A percentile compares a stretch with the other conserved stretches of the same genome.
These are phyloP conservation scores for Exserohilum rostratum DNA, from an alignment of 2,329 filamentous ascomycete species.

Conservation along the genomic window DNA sequence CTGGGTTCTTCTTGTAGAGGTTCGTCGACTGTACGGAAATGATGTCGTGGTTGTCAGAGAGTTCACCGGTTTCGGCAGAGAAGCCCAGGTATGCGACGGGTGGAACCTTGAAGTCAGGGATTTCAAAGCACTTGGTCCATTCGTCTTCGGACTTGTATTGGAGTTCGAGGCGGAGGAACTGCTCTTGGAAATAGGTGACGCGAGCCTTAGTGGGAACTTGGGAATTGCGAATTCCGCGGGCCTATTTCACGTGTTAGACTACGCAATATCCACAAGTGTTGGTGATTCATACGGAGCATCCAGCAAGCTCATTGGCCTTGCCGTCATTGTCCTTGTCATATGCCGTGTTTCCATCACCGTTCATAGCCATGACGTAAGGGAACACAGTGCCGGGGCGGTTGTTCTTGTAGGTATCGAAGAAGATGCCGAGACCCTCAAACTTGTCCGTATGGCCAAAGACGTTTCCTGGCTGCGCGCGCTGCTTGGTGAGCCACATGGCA, in stretches of 20 bases:
- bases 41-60: constrained; percentile 98
- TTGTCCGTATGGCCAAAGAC: constrained; percentile 89
- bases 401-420: constrained; percentile 99
- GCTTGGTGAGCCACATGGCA: constrained; percentile 97
- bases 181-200: constrained; percentile 96
- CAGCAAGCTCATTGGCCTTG: constrained; percentile 89
- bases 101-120: constrained; percentile 74
- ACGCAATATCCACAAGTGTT: not conserved
- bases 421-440: constrained; percentile 93
- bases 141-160: constrained; percentile 91
- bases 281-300: constrained; percentile 72
- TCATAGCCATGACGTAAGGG: constrained; percentile 98
- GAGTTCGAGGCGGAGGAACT: constrained; percentile 85
- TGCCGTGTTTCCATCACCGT: constrained; percentile 83
- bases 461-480: constrained; percentile 77
- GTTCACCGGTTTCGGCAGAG: constrained; percentile 88
- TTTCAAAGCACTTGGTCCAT: constrained; percentile 89
- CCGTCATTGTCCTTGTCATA: constrained; percentile 97
- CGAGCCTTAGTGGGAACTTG: constrained; percentile 79
- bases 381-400: constrained; percentile 94
- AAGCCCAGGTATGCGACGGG: constrained; percentile 69
- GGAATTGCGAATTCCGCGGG: constrained; percentile 80
- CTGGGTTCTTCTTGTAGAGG: constrained; percentile 69
- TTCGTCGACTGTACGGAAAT: constrained; percentile 85
- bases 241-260: constrained; percentile 51